Conservation (phyloP, 108 stramenopile genomes). For the Schizochytrium sp. region DNA sequence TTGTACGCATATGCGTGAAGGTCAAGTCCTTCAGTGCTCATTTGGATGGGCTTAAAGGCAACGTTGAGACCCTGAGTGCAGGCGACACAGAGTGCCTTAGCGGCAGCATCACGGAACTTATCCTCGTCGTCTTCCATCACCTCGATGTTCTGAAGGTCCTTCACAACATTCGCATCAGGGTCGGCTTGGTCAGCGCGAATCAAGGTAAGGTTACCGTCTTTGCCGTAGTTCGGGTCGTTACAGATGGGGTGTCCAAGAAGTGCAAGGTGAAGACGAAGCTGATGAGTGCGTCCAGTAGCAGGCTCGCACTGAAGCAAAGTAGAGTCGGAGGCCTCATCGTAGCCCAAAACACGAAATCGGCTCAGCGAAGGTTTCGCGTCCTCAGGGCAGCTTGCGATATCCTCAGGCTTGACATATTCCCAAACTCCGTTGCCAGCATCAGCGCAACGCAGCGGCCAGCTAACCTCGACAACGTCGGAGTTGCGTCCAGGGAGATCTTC, state of each 20-base stretch:
- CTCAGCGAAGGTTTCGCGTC: conserved; percentile 75
- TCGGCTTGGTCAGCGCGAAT: conserved; percentile 17
- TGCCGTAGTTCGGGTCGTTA: conserved; percentile 86
- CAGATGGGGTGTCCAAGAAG: conserved; percentile 83
- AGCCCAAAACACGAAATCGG: conserved; percentile 77
- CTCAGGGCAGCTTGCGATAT: neutral
- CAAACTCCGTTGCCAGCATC: conserved; percentile 67
- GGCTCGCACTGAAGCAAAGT: conserved; percentile 82
- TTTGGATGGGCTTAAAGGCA: conserved; percentile 49
- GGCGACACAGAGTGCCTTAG: conserved; percentile 18
- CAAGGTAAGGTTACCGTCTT: neutral
- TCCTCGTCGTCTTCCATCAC: neutral
- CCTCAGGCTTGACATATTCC: conserved; percentile 21
- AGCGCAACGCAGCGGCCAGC: conserved; percentile 62
- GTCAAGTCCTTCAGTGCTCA: neutral
- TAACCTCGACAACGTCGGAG: conserved; percentile 39
- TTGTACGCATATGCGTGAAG: conserved; percentile 49
- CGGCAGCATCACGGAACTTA: neutral
- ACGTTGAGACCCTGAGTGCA: conserved; percentile 44
- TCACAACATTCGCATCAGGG: neutral
- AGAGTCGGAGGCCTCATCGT: conserved; percentile 70
- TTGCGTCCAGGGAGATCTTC: neutral
- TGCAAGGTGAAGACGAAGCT: conserved; percentile 87
- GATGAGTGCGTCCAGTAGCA: conserved; percentile 90
- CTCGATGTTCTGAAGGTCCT: neutral